Base-by-base conservation (phyloP, 2,329 filamentous ascomycete genomes). In the Teratosphaeriaceae sp. region DNA sequence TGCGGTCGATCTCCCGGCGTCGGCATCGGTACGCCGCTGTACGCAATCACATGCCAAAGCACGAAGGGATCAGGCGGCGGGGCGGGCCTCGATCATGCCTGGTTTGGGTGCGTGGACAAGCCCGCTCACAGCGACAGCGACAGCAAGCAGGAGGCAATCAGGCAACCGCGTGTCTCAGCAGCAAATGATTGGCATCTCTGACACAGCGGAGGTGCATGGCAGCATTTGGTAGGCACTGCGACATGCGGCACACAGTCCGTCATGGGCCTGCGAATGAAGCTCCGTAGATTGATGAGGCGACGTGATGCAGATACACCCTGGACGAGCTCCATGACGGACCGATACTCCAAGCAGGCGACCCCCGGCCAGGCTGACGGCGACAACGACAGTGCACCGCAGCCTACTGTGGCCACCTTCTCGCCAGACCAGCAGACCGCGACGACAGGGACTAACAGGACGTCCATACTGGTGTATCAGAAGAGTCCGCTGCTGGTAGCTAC, bases 401-500 rank as follows among this genome's bases (percentile, higher is more conserved):
- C 88, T 36, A 97, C 90, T 35, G 81, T 85, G 61, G 92, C 92
- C 51, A 78, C 86, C 58, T 98, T 98, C 70, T 92, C 90, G 4
- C 89, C 92, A 23, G 77, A 89, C 53, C 84, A 85, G 59, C 84
- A 90, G 49, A 58, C 56, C 11, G 51, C 49, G 5, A 29, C 51
- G 13, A 46, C 40, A 7, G 44, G 45, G 26, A 49, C 45, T 13
- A 44, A 48, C 11, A 50, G 49, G 15, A 42, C 45, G 26, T 53
- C 53, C 2, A 89, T 98, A 55, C 80, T 97, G 54, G 89, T 98
- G 16, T 89, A 97, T 66, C 90, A 95, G 65, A 98, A 97, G 68
- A 95, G 88, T 13, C 92, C 92, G 9, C 69, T 98, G 35, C 76
- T 98, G 15, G 82, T 94, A 46, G 88, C 90, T 13, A 98, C 92